phyloP scores from a whole-genome alignment of 2,329 filamentous ascomycete species.

The Tolypocladium cylindrosporum region DNA sequence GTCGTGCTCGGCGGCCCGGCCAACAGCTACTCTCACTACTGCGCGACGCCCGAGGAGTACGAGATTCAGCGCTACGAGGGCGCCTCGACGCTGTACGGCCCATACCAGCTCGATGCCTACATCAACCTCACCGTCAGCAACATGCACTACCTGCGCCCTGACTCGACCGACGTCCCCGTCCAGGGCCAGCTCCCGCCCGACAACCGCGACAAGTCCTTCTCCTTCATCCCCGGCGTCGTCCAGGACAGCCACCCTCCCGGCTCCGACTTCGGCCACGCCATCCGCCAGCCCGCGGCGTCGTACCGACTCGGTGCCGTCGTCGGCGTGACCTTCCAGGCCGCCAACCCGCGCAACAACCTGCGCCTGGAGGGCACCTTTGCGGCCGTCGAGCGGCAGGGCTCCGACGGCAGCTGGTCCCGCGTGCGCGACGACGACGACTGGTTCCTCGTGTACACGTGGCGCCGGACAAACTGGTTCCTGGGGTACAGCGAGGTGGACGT shows the following conservation, averaged over 20 bases:
- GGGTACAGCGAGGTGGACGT: slow-evolving; percentile 72
- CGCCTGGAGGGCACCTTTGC: slow-evolving; percentile 69
- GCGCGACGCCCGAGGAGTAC: slow-evolving; percentile 73
- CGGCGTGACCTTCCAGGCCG: slow-evolving; percentile 65
- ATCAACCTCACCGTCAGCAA: slow-evolving; percentile 74
- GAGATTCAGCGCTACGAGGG: slow-evolving; percentile 83
- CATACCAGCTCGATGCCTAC: slow-evolving; percentile 72
- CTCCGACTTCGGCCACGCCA: slow-evolving; percentile 60
- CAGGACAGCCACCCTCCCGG: slow-evolving; percentile 58
- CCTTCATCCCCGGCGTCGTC: slow-evolving; percentile 72
- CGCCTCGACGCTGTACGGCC: slow-evolving; percentile 83
- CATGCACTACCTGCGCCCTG: slow-evolving; percentile 26
- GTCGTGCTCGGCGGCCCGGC: slow-evolving; percentile 82
- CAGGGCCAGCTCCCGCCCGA: slow-evolving; percentile 62
- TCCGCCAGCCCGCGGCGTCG: slow-evolving; percentile 38
- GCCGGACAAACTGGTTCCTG: slow-evolving; percentile 55
- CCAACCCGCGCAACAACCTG: slow-evolving; percentile 85
- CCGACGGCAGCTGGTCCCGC: slow-evolving; percentile 45
- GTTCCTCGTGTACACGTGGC: slow-evolving; percentile 75
- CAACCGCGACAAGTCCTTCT: slow-evolving; percentile 64
- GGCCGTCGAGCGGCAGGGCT: slow-evolving; percentile 55
- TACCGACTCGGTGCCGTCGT: slow-evolving; percentile 55
- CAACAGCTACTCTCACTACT: slow-evolving; percentile 83
- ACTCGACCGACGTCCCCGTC: slow-evolving; percentile 28
- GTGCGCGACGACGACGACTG: slow-evolving; percentile 72